phyloP scores from a whole-genome alignment of 306 rosid genomes.

The Lotus japonicus region DNA sequence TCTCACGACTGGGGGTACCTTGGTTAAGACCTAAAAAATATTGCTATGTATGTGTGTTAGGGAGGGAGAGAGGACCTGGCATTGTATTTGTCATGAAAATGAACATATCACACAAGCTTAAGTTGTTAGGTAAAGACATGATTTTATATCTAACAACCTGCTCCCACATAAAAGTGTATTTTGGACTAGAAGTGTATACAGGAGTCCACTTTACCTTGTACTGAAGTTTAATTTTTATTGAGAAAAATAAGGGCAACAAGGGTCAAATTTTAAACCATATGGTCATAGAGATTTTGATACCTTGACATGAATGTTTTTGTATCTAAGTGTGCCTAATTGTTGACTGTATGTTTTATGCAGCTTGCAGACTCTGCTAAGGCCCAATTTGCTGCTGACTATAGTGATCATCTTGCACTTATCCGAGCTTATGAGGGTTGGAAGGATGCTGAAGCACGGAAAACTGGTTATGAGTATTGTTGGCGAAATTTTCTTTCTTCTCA shows the following conservation, averaged over 20 bases:
- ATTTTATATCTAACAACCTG: too few relatives aligned
- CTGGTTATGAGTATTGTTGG: conserved; percentile 93
- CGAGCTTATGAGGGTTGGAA: conserved; percentile 92
- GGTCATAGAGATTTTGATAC: not conserved
- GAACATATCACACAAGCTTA: not conserved
- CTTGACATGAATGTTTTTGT: not conserved
- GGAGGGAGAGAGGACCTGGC: not conserved
- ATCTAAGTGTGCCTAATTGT: conserved; percentile 12
- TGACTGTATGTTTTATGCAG: conserved; percentile 38
- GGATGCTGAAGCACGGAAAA: conserved; percentile 70
- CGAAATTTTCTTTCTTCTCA: conserved; percentile 80
- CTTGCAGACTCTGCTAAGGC: conserved; percentile 92
- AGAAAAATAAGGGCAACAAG: not conserved
- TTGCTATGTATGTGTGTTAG: not conserved
- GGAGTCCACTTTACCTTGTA: not conserved
- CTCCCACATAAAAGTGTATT: not conserved
- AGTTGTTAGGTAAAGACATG: not conserved
- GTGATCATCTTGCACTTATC: conserved; percentile 89
- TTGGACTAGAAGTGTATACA: not conserved
- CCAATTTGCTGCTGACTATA: conserved; percentile 64
- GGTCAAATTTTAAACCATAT: not conserved
- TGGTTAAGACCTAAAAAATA: too few relatives aligned
- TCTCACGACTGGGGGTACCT: too few relatives aligned
- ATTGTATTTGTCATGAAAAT: not conserved
- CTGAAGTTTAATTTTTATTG: not conserved